These are phyloP conservation scores for Trichomonascaceae sp. DNA, from an alignment of 1,139 yeast species.

Conservation along the genomic window DNA sequence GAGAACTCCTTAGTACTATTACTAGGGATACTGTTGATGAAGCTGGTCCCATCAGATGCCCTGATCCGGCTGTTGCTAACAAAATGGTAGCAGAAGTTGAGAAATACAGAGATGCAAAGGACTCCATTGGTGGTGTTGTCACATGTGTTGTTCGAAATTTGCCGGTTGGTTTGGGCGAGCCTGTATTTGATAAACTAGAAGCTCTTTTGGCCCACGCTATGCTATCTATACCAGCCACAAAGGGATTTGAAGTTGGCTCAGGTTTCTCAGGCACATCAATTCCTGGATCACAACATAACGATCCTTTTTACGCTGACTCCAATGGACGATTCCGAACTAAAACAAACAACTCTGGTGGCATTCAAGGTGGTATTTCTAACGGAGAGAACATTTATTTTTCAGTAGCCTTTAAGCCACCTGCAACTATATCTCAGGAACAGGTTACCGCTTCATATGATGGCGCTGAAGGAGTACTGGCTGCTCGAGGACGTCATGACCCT, in stretches of 20 bases:
- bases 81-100: constrained; percentile 85
- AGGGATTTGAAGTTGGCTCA: constrained; percentile 95
- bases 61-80: constrained; percentile 64
- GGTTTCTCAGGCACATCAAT: constrained; percentile 86
- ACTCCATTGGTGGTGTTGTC: constrained; percentile 95
- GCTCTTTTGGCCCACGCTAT: constrained; percentile 95
- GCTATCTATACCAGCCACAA: constrained; percentile 95
- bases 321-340: constrained; percentile 61
- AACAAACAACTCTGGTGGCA: constrained; percentile 94
- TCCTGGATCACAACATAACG: constrained; percentile 93
- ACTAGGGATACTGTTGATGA: constrained; percentile 87
- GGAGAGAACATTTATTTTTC: constrained; percentile 93
- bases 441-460: constrained; percentile 85
- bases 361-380: constrained; percentile 95
- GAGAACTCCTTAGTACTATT: constrained; percentile 59
- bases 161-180: constrained; percentile 95
- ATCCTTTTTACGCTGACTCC: constrained; percentile 51
- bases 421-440: constrained; percentile 93
- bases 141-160: constrained; percentile 93
- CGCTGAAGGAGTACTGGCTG: constrained; percentile 76
- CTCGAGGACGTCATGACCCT: constrained; percentile 98
- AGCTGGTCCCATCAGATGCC: constrained; percentile 90
- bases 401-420: constrained; percentile 96
- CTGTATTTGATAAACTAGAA: constrained; percentile 93
- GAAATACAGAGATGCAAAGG: constrained; percentile 76